These are phyloP conservation scores for Taphrina communis DNA, from an alignment of 1,139 yeast species.

Conservation along the genomic window DNA sequence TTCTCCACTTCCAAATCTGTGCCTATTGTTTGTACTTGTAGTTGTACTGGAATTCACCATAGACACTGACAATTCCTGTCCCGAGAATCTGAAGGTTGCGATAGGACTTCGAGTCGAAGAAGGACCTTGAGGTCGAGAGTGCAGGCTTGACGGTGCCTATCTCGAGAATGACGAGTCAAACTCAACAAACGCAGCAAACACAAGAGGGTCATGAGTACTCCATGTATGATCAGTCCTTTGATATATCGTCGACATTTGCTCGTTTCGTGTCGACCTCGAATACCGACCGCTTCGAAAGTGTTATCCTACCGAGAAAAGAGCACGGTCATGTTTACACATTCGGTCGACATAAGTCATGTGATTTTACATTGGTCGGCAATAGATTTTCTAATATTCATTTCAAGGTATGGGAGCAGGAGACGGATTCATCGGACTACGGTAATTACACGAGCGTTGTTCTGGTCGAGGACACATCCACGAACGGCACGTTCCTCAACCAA, in stretches of 20 bases:
- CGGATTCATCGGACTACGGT: slow-evolving; percentile 21
- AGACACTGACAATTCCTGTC: too few relatives aligned
- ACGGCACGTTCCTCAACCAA: slow-evolving; percentile 87
- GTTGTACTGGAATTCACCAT: too few relatives aligned
- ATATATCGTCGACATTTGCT: slow-evolving; percentile 28
- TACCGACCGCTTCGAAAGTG: slow-evolving; percentile 25
- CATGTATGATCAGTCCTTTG: slow-evolving; percentile 27
- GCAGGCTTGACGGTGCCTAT: background rate
- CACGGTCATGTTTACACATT: slow-evolving; percentile 32
- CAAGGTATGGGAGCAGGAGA: slow-evolving; percentile 34
- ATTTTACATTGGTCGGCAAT: slow-evolving; percentile 25
- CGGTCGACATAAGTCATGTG: slow-evolving; percentile 40
- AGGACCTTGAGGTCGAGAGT: background rate
- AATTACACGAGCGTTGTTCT: slow-evolving; percentile 20
- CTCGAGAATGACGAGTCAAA: slow-evolving; percentile 9
- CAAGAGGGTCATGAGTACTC: slow-evolving; percentile 32
- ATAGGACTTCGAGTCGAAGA: too few relatives aligned
- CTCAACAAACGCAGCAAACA: slow-evolving; percentile 25
- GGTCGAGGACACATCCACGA: slow-evolving; percentile 58
- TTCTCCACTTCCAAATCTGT: background rate
- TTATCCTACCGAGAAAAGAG: slow-evolving; percentile 23
- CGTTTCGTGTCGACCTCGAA: slow-evolving; percentile 30
- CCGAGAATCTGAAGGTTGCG: too few relatives aligned
- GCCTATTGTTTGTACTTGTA: background rate
- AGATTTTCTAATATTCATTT: slow-evolving; percentile 34